Conservation (phyloP, 23 red algal species). For the Agarophyton chilense region DNA sequence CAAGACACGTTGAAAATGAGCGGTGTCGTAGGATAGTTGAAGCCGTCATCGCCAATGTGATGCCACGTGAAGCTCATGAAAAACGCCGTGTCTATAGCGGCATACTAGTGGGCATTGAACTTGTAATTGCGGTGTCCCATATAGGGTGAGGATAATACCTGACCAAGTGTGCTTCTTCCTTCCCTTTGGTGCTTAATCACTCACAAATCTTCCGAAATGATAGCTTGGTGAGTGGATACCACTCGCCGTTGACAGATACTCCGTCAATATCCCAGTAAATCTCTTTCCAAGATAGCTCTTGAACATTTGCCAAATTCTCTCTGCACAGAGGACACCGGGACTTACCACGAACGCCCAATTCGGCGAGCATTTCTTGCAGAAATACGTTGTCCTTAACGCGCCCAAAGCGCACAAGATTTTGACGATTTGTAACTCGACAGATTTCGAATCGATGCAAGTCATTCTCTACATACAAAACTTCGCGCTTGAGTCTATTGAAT, state of each 20-base stretch:
- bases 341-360: background rate
- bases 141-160: too few species aligned
- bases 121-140: too few species aligned
- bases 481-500: background rate
- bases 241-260: slow-evolving; percentile 42
- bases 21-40: too few species aligned
- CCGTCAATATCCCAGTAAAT: slow-evolving; percentile 34
- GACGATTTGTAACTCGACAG: background rate
- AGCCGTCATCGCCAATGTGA: too few species aligned
- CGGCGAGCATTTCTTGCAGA: background rate
- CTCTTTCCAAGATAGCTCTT: slow-evolving; percentile 34
- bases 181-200: background rate
- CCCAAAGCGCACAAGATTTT: background rate
- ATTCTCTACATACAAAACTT: slow-evolving; percentile 60
- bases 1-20: too few species aligned
- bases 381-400: background rate
- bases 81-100: too few species aligned
- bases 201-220: slow-evolving; percentile 4
- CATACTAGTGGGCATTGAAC: too few species aligned
- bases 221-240: slow-evolving; percentile 36
- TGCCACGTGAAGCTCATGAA: too few species aligned
- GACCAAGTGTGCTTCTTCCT: too few species aligned
- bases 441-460: slow-evolving; percentile 28
- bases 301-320: slow-evolving; percentile 2
- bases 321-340: background rate